phyloP scores from a whole-genome alignment of 176 grass and related monocot species.

The Urochloa ruziziensis region DNA sequence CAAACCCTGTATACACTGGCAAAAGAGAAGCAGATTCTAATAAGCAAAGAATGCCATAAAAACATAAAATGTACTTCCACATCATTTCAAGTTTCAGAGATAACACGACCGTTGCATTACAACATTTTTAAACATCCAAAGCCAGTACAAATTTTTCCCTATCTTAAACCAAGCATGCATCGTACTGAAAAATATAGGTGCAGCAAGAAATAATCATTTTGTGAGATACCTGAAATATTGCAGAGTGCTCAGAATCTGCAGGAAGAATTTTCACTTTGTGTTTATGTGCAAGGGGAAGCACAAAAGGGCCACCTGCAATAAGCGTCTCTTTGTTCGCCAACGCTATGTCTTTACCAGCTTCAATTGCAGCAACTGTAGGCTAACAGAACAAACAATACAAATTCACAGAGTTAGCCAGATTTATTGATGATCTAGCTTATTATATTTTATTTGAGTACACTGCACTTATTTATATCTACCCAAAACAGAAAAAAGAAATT shows the following conservation, averaged over 20 bases:
- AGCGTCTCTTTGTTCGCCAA: conserved; percentile 97
- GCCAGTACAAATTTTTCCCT: neutral
- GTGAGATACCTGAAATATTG: conserved; percentile 90
- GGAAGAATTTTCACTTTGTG: conserved; percentile 99
- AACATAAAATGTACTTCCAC: neutral
- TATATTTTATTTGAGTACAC: conserved; percentile 2
- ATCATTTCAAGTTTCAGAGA: neutral
- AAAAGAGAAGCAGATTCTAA: neutral
- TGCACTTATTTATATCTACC: neutral
- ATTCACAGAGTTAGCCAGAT: neutral
- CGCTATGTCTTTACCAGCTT: conserved; percentile 96
- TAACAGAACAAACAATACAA: conserved; percentile 25
- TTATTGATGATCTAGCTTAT: conserved; percentile 2
- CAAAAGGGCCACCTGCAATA: conserved; percentile 98
- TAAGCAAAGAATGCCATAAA: conserved; percentile 8
- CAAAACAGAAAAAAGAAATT: neutral
- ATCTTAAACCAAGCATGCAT: neutral
- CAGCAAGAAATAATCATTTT: conserved; percentile 12
- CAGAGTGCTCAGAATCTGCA: conserved; percentile 99
- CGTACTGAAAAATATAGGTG: neutral
- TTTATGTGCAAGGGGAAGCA: conserved; percentile 95
- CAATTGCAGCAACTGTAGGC: conserved; percentile 98
- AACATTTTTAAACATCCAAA: neutral
- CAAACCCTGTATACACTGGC: conserved; percentile 95
- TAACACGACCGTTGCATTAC: neutral